phyloP scores from a whole-genome alignment of 441 rosid genomes.

The Biscutella laevigata region DNA sequence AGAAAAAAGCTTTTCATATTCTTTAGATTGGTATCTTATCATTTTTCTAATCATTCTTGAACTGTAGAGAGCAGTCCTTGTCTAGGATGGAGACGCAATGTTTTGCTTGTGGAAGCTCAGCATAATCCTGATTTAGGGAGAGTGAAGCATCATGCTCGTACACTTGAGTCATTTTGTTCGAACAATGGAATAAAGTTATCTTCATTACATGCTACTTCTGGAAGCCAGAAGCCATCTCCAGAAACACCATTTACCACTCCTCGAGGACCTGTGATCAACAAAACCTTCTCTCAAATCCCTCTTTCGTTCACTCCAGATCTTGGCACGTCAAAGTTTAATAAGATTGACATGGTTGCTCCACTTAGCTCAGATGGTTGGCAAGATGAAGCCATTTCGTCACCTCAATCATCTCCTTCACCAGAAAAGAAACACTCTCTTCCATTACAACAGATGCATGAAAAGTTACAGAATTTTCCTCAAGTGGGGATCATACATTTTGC shows the following conservation, averaged over 20 bases:
- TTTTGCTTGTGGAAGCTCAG: constrained; percentile 86
- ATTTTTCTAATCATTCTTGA: constrained; percentile 17
- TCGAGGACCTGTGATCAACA: constrained; percentile 64
- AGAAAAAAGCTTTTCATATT: constrained; percentile 20
- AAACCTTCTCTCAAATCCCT: constrained; percentile 94
- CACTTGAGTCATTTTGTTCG: constrained; percentile 79
- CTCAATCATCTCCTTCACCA: constrained; percentile 66
- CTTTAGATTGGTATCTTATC: not conserved
- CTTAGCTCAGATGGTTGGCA: constrained; percentile 91
- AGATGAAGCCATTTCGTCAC: too few species aligned
- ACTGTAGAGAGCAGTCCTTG: constrained; percentile 58
- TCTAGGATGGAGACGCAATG: constrained; percentile 91
- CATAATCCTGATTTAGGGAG: constrained; percentile 85
- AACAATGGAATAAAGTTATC: constrained; percentile 63
- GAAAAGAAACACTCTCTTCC: constrained; percentile 64
- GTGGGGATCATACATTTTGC: constrained; percentile 88
- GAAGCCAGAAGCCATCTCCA: constrained; percentile 44
- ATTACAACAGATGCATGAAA: constrained; percentile 69
- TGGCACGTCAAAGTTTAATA: constrained; percentile 58
- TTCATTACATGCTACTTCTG: constrained; percentile 41
- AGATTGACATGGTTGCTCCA: constrained; percentile 86
- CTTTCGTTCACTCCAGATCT: constrained; percentile 75
- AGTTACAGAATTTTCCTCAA: constrained; percentile 81
- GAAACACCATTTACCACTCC: constrained; percentile 81
- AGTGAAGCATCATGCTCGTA: constrained; percentile 73